Evolutionary conservation across 169 alveolate genomes (phyloP).

Genomic region (Eimeria praecox): DNA sequence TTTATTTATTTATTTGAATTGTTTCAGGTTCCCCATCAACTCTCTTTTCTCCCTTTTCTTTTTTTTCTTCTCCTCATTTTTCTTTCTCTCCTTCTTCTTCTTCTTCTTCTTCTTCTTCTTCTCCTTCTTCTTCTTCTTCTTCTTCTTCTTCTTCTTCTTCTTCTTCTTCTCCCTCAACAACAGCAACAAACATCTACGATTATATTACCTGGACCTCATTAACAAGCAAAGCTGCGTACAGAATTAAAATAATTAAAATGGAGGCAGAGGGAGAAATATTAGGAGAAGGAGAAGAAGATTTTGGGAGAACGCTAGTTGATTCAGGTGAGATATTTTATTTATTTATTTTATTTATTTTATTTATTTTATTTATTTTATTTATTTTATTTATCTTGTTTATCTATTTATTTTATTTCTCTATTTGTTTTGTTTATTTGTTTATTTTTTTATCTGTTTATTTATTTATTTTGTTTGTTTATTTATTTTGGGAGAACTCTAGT

Average conservation of each 20-base stretch:
- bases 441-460: too few species aligned
- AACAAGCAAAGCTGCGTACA: conserved; percentile 44
- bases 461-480: too few species aligned
- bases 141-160: not conserved
- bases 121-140: not conserved
- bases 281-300: conserved; percentile 22
- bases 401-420: too few species aligned
- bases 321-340: conserved; percentile 13
- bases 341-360: not conserved
- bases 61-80: not conserved
- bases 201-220: conserved; percentile 34
- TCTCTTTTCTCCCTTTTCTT: not conserved
- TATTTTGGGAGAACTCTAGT: too few species aligned
- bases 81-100: not conserved
- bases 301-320: conserved; percentile 74
- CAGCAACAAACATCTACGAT: not conserved
- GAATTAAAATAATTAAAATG: conserved; percentile 38
- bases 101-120: too few species aligned
- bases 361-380: too few species aligned
- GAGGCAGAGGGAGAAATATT: conserved; percentile 67
- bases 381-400: too few species aligned
- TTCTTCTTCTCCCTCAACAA: not conserved
- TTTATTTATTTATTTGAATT: too few species aligned
- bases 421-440: too few species aligned
- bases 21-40: not conserved